Evolutionary conservation across 2,329 filamentous ascomycete genomes (phyloP), one percentile per base, ranked within the genome.

Genomic region (Aspergillus candidus): DNA sequence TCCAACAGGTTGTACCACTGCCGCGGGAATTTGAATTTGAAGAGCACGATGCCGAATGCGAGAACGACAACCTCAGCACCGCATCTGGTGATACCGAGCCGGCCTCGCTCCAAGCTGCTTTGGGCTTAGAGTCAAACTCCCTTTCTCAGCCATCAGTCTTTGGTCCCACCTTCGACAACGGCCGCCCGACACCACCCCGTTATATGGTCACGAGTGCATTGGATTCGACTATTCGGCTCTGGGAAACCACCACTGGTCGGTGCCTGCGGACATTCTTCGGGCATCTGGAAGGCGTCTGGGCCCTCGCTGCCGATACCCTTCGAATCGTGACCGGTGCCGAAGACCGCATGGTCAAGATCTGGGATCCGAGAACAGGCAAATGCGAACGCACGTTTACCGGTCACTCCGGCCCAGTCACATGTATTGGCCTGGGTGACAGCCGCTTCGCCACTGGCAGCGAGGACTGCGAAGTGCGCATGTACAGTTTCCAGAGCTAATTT

Each of bases 221-320:
- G 13, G 93, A 98, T 66, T 86, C 84, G 45, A 96, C 89, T 0
- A 87, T 97, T 50, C 84, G 91, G 10, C 77, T 97, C 14, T 98
- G 93, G 91, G 88, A 96, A 62, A 86, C 89, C 1, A 79, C 78
- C 4, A 85, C 85, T 0, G 88, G 88, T 32, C 80, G 81, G 51
- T 95, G 88, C 58, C 76, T 96, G 30, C 86, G 88, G 49, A 94
- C 88, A 29, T 94, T 96, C 73, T 98, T 97, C 62, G 93, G 93
- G 0, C 93, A 98, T 59, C 79, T 98, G 15, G 93, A 98, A 66
- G 93, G 93, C 29, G 85, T 98, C 14, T 98, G 93, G 93, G 86
- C 87, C 5, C 75, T 98, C 3, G 88, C 86, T 0, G 91, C 87
- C 3, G 91, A 97, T 67, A 90, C 86, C 1, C 72, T 97, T 14